These are phyloP conservation scores for Plenodomus tracheiphilus DNA, from an alignment of 2,329 filamentous ascomycete genomes.

Conservation along the genomic window DNA sequence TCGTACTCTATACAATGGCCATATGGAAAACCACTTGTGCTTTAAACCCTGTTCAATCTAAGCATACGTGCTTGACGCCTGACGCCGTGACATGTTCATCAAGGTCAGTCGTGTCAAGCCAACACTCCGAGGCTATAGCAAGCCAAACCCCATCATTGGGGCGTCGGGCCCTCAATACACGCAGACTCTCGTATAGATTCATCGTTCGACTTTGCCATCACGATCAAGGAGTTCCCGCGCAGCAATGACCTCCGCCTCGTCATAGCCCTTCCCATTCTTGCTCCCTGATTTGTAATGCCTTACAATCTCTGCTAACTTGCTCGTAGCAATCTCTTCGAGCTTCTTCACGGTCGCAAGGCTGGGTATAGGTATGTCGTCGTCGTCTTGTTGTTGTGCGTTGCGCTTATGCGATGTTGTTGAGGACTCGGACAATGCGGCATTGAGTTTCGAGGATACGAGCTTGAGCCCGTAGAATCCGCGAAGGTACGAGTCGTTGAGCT, in stretches of 20 bases:
- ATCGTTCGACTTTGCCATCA: constrained; percentile 43
- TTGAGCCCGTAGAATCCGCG: constrained; percentile 92
- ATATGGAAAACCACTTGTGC: too few species aligned
- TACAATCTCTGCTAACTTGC: constrained; percentile 77
- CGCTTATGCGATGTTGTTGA: constrained; percentile 8
- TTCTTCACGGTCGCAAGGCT: constrained; percentile 63
- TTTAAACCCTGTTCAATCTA: too few species aligned
- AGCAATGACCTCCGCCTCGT: constrained; percentile 70
- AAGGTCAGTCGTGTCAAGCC: too few species aligned
- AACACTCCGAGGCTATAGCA: too few species aligned
- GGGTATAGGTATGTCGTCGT: constrained; percentile 56
- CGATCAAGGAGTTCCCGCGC: constrained; percentile 68
- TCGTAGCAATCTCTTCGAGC: constrained; percentile 72
- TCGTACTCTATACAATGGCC: too few species aligned
- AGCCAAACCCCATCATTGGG: too few species aligned
- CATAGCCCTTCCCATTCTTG: constrained; percentile 72
- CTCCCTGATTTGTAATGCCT: constrained; percentile 63
- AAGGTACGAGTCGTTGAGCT: constrained; percentile 90
- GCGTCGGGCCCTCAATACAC: too few species aligned
- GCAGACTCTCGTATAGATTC: too few species aligned
- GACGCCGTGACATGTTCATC: background rate
- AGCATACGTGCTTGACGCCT: too few species aligned
- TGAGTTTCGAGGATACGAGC: constrained; percentile 59
- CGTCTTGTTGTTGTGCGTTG: constrained; percentile 32
- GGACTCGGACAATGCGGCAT: constrained; percentile 37